These are phyloP conservation scores for Wickerhamiella dianesei DNA, from an alignment of 805 yeast species.

Conservation along the genomic window DNA sequence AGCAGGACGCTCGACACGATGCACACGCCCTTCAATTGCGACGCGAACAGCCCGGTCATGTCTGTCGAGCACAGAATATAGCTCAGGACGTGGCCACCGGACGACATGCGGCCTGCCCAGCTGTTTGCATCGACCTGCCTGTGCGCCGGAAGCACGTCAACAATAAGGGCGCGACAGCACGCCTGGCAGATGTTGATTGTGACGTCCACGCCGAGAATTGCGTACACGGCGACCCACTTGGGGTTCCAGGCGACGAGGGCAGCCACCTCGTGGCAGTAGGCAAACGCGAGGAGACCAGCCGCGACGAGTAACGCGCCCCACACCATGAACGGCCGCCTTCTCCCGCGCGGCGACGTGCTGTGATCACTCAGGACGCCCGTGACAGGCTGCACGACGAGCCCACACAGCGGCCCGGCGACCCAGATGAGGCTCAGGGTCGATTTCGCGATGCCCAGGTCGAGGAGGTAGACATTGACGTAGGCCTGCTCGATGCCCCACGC, in stretches of 20 bases:
- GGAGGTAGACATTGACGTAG: constrained; percentile 46
- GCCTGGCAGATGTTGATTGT: constrained; percentile 49
- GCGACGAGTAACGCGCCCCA: constrained; percentile 40
- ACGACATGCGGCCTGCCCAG: constrained; percentile 54
- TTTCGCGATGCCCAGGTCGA: constrained; percentile 51
- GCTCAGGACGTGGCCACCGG: constrained; percentile 45
- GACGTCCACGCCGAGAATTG: constrained; percentile 43
- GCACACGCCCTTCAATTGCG: constrained; percentile 41
- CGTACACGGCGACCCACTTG: constrained; percentile 20
- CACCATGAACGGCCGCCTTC: constrained; percentile 44
- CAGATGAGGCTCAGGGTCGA: constrained; percentile 43
- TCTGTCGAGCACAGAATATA: constrained; percentile 40
- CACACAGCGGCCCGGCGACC: constrained; percentile 57
- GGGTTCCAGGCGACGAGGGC: constrained; percentile 30
- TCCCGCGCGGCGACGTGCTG: constrained; percentile 28
- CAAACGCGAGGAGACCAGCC: constrained; percentile 31
- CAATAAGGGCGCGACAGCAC: constrained; percentile 45
- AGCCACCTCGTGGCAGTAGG: constrained; percentile 31
- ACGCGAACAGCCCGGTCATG: constrained; percentile 33
- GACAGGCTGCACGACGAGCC: constrained; percentile 50
- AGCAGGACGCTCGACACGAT: constrained; percentile 32
- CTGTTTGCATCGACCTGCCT: constrained; percentile 51
- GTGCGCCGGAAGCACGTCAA: constrained; percentile 42
- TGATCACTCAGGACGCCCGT: constrained; percentile 45
- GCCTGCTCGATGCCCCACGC: constrained; percentile 57